phyloP scores from a whole-genome alignment of 2,329 filamentous ascomycete genomes.

The Fusarium udum region DNA sequence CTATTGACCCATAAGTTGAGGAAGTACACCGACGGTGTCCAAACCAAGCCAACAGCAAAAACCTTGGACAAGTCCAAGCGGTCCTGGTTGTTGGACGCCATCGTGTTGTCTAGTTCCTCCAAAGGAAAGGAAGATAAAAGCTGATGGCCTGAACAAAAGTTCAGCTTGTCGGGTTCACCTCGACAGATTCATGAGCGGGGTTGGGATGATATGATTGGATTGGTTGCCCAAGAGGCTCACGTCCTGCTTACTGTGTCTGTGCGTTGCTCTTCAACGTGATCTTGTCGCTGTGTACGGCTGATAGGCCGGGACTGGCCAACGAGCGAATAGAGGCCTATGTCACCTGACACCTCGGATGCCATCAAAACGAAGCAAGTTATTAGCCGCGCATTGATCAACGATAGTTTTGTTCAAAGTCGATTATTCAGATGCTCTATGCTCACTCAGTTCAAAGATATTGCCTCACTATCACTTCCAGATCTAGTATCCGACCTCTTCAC shows the following conservation, averaged over 20 bases:
- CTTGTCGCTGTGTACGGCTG: background rate
- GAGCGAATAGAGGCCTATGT: background rate
- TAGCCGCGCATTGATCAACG: fast-evolving
- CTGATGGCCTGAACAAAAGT: background rate
- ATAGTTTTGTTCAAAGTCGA: fast-evolving
- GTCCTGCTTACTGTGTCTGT: background rate
- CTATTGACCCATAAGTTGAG: background rate
- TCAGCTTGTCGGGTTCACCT: background rate
- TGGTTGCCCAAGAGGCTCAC: background rate
- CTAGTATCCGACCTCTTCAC: background rate
- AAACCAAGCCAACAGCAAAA: background rate
- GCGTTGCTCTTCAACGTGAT: background rate
- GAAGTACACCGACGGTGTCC: background rate
- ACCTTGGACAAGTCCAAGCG: fast-evolving
- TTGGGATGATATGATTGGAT: background rate
- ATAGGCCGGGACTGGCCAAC: background rate
- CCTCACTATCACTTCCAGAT: too few species aligned
- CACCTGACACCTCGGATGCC: background rate
- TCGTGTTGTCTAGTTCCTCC: fast-evolving
- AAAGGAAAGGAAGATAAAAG: background rate
- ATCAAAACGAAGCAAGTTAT: background rate
- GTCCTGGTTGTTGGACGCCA: background rate
- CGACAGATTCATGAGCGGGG: background rate
- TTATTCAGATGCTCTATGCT: background rate
- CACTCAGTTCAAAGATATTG: background rate